A percentile compares a stretch with the other conserved stretches of the same genome.
Conservation (phyloP, 345 rosid genomes). For the Crucihimalaya himalaica region DNA sequence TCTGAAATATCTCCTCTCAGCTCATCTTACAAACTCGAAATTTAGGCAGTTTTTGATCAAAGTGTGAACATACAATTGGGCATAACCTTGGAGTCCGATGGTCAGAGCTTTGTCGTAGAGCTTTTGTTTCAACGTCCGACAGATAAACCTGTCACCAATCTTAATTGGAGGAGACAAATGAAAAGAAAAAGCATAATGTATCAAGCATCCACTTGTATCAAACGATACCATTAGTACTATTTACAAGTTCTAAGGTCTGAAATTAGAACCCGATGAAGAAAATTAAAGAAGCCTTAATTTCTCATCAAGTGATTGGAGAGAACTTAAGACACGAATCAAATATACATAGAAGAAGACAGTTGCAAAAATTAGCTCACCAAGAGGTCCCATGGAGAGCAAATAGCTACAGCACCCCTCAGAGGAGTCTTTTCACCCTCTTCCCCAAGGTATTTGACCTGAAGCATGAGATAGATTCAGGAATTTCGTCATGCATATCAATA, state of each 20-base stretch:
- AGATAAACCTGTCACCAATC: conserved; percentile 88
- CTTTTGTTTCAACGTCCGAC: conserved; percentile 68
- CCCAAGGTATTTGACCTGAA: conserved; percentile 94
- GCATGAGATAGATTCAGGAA: neutral
- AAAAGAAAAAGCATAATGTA: conserved; percentile 11
- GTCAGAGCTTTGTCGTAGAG: conserved; percentile 82
- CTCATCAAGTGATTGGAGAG: neutral
- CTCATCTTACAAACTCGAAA: conserved; percentile 21
- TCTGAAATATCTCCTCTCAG: conserved; percentile 7
- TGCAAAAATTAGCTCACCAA: conserved; percentile 55
- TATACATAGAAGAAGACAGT: conserved; percentile 4
- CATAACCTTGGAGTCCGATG: conserved; percentile 91
- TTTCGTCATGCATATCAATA: neutral
- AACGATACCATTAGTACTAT: neutral
- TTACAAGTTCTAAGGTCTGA: neutral
- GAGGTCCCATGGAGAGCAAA: conserved; percentile 95
- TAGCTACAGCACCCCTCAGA: conserved; percentile 76
- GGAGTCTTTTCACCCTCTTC: conserved; percentile 77
- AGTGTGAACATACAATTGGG: conserved; percentile 60
- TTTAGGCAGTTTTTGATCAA: conserved; percentile 10
- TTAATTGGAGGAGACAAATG: conserved; percentile 34
- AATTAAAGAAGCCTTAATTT: neutral
- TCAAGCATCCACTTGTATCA: neutral
- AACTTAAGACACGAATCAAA: neutral
- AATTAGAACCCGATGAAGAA: neutral